A percentile compares a stretch with the other conserved stretches of the same genome.
Evolutionary conservation across 805 yeast genomes (phyloP).

Genomic region (Metschnikowia lachancei): DNA sequence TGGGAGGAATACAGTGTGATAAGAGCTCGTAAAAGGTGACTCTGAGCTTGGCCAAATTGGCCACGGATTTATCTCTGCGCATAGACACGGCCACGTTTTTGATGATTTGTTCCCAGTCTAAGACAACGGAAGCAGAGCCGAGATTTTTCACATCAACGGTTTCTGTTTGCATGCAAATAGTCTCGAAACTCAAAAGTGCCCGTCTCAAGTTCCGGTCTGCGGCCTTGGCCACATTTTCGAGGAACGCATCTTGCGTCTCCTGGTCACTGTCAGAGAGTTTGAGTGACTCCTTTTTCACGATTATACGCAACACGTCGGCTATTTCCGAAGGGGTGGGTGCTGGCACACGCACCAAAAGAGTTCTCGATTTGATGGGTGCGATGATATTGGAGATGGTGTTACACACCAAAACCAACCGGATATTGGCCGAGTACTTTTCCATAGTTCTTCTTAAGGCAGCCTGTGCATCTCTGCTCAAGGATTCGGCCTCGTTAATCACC

Average conservation of each 20-base stretch:
- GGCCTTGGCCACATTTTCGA: slow-evolving; percentile 50
- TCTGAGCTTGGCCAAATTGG: slow-evolving; percentile 58
- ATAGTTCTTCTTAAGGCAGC: slow-evolving; percentile 93
- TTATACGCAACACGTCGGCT: slow-evolving; percentile 48
- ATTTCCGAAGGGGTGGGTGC: slow-evolving; percentile 70
- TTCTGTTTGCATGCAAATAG: slow-evolving; percentile 71
- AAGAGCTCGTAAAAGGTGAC: slow-evolving; percentile 75
- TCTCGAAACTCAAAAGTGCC: slow-evolving; percentile 76
- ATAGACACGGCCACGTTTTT: slow-evolving; percentile 60
- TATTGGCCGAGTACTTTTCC: slow-evolving; percentile 89
- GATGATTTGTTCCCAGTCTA: slow-evolving; percentile 92
- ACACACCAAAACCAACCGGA: slow-evolving; percentile 79
- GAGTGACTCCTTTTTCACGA: slow-evolving; percentile 57
- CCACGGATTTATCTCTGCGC: slow-evolving; percentile 60
- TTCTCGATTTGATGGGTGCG: slow-evolving; percentile 91
- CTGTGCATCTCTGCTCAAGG: slow-evolving; percentile 88
- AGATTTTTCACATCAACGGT: slow-evolving; percentile 33
- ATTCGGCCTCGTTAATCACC: slow-evolving; percentile 87
- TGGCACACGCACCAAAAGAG: slow-evolving; percentile 81
- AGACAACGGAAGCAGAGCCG: slow-evolving; percentile 47
- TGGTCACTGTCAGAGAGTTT: slow-evolving; percentile 41
- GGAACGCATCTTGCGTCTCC: slow-evolving; percentile 31
- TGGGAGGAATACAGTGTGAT: slow-evolving; percentile 92
- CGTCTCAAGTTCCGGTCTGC: slow-evolving; percentile 74
- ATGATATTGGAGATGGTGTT: slow-evolving; percentile 90